phyloP scores from a whole-genome alignment of 2,329 filamentous ascomycete genomes.

The Fusarium mangiferae region DNA sequence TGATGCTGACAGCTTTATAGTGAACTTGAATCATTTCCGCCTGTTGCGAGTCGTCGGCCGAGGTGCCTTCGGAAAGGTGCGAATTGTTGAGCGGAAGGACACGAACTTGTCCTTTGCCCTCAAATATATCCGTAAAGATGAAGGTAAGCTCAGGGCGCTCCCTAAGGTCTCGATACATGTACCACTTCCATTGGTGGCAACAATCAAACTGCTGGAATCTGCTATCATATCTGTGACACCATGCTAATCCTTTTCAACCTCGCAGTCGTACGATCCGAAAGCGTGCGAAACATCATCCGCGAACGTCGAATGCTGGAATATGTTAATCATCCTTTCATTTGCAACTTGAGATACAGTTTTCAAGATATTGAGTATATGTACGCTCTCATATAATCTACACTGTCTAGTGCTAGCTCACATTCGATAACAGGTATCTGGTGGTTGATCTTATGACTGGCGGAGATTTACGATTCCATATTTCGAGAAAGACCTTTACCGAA shows the following conservation, averaged over 20 bases:
- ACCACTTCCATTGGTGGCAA: not conserved
- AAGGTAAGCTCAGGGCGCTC: conserved; percentile 69
- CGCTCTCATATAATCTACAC: conserved; percentile 46
- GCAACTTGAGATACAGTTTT: conserved; percentile 98
- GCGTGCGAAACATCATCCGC: conserved; percentile 96
- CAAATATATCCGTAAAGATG: conserved; percentile 99
- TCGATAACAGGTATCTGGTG: conserved; percentile 81
- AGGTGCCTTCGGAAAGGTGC: conserved; percentile 97
- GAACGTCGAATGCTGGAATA: conserved; percentile 98
- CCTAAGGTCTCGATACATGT: not conserved
- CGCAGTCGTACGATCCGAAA: conserved; percentile 94
- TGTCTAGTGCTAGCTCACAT: conserved; percentile 27
- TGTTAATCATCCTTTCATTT: conserved; percentile 96
- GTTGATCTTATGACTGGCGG: conserved; percentile 98
- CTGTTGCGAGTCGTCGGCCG: conserved; percentile 95
- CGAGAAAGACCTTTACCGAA: conserved; percentile 96
- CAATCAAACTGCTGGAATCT: not conserved
- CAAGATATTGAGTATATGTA: conserved; percentile 99
- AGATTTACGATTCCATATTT: conserved; percentile 97
- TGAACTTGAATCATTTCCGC: conserved; percentile 97
- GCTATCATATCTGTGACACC: conserved; percentile 2
- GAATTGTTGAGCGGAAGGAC: conserved; percentile 98
- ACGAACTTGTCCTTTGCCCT: conserved; percentile 92
- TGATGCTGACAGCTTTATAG: conserved; percentile 57
- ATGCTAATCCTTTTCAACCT: conserved; percentile 37